Evolutionary conservation across 2,329 filamentous ascomycete species (phyloP), one percentile per base, ranked within the genome.

Genomic region (Aspergillus sp.): DNA sequence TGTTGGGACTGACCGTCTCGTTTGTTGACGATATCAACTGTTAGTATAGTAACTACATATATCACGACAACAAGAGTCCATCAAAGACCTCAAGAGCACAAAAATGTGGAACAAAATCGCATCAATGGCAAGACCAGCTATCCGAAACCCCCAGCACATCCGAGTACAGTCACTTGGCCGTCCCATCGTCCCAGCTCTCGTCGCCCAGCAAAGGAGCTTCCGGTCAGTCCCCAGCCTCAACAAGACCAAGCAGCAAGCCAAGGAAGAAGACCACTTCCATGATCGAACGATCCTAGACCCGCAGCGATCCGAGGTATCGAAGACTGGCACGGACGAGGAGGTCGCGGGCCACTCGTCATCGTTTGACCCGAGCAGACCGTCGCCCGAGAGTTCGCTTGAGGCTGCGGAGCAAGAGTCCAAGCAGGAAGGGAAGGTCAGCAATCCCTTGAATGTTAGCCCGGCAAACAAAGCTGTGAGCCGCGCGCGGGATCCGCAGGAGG

Each of bases 351-450:
- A 81, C 51, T 77, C 85, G 40, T 80, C 85, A 0, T 86, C 90
- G 1, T 95, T 89, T 70, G 80, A 90, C 65, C 83, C 85, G 0
- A 71, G 77, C 50, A 82, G 82, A 67, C 92, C 88, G 22, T 74
- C 78, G 17, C 90, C 90, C 0, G 85, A 90, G 65, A 64, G 71
- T 19, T 82, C 84, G 35, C 54, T 68, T 9, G 54, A 62, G 16
- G 66, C 64, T 4, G 64, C 68, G 1, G 61, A 63, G 43, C 50
- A 61, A 33, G 71, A 80, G 75, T 60, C 65, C 55, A 58, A 71
- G 5, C 71, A 66, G 6, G 64, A 73, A 26, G 75, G 69, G 3
- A 67, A 72, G 57, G 58, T 65, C 20, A 69, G 68, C 32, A 79
- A 81, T 59, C 80, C 83, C 5, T 61, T 87, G 41, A 77, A 86